phyloP scores from a whole-genome alignment of 2,329 filamentous ascomycete genomes.

The Epichloe amarillans region DNA sequence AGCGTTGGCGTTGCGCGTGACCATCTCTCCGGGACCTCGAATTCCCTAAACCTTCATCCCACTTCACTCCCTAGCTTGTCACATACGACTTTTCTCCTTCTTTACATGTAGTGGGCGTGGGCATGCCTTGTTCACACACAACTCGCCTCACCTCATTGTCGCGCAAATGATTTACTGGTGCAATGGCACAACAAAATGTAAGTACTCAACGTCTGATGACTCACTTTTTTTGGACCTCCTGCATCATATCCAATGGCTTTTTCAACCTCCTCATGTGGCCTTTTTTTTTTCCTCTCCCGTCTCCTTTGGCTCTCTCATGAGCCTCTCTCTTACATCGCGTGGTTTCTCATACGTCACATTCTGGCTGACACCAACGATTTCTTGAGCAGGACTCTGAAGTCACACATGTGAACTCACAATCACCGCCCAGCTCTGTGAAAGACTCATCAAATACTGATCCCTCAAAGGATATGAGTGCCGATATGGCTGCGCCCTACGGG shows the following conservation, averaged over 20 bases:
- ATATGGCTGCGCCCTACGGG: slow-evolving; percentile 61
- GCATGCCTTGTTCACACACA: slow-evolving; percentile 17
- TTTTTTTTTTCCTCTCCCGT: not conserved
- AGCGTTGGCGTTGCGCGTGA: not conserved
- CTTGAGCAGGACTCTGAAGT: slow-evolving; percentile 20
- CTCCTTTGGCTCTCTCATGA: not conserved
- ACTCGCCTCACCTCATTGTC: slow-evolving; percentile 19
- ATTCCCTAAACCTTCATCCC: not conserved
- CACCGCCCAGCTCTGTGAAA: slow-evolving; percentile 28
- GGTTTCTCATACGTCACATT: not conserved
- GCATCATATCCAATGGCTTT: not conserved
- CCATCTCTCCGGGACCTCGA: not conserved
- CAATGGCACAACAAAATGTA: slow-evolving; percentile 28
- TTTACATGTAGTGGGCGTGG: slow-evolving; percentile 9
- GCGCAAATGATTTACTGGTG: slow-evolving; percentile 22
- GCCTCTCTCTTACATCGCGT: slow-evolving; percentile 1
- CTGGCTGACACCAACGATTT: not conserved
- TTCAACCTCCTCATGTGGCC: not conserved
- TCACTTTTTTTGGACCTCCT: slow-evolving; percentile 3
- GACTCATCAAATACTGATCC: slow-evolving; percentile 34
- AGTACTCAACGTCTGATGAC: slow-evolving; percentile 9
- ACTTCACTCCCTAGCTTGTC: not conserved
- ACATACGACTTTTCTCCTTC: slow-evolving; percentile 2
- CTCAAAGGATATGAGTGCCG: slow-evolving; percentile 36
- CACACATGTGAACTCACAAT: slow-evolving; percentile 20